Conservation (phyloP, 371 early-diverging fungal genomes). For the Rhizopus delemar region DNA sequence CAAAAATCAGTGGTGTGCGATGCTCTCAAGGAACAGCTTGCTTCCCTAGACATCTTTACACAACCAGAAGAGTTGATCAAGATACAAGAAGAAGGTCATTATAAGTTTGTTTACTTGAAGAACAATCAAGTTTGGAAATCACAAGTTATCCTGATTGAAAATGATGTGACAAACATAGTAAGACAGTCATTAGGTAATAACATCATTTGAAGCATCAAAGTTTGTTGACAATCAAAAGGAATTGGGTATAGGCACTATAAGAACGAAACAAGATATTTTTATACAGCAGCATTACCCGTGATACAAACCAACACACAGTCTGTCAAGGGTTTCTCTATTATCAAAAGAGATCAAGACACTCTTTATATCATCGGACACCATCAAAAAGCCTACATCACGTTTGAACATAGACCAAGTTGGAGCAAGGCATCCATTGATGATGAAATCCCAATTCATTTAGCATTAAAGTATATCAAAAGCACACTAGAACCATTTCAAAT, state of each 20-base stretch:
- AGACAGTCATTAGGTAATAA: constrained; percentile 43
- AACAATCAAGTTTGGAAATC: constrained; percentile 28
- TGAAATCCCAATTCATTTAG: constrained; percentile 27
- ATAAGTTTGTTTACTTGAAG: constrained; percentile 7
- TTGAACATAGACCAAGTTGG: constrained; percentile 43
- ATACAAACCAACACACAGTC: constrained; percentile 32
- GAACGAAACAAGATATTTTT: constrained; percentile 19
- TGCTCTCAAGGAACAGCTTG: constrained; percentile 19
- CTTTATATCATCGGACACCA: constrained; percentile 38
- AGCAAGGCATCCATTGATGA: constrained; percentile 33
- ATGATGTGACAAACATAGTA: constrained; percentile 35
- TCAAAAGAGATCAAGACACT: constrained; percentile 29
- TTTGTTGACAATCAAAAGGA: neutral
- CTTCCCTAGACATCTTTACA: constrained; percentile 18
- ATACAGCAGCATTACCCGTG: constrained; percentile 34
- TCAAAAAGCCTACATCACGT: constrained; percentile 28
- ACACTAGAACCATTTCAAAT: constrained; percentile 39
- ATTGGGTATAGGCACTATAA: constrained; percentile 1
- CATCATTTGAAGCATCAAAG: neutral
- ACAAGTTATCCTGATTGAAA: constrained; percentile 36
- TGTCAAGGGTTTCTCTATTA: constrained; percentile 24
- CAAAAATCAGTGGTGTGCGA: constrained; percentile 19
- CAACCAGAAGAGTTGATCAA: constrained; percentile 34
- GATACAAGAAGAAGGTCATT: constrained; percentile 23
- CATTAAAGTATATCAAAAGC: constrained; percentile 25